A percentile compares a stretch with the other conserved stretches of the same genome.
These are phyloP conservation scores for Dendrobium officinale DNA, from an alignment of 106 monocot species.

Conservation along the genomic window DNA sequence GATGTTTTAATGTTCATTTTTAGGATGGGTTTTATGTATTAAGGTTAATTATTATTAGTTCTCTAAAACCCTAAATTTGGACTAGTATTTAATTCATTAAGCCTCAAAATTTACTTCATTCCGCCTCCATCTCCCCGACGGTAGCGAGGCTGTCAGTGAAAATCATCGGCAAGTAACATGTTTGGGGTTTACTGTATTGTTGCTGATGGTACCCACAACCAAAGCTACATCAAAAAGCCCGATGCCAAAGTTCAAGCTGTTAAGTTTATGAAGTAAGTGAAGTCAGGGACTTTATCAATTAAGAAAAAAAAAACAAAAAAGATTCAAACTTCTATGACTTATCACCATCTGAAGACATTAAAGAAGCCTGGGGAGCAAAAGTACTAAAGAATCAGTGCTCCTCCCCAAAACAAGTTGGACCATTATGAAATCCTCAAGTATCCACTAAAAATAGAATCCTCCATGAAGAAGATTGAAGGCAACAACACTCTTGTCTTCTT, in stretches of 20 bases:
- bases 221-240: conserved; percentile 27
- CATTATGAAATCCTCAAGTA: conserved; percentile 42
- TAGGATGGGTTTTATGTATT: too few species aligned
- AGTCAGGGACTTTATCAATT: conserved; percentile 16
- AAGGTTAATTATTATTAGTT: too few species aligned
- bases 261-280: conserved; percentile 36
- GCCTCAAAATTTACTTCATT: background rate
- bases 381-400: conserved; percentile 39
- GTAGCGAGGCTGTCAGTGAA: too few species aligned
- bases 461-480: conserved; percentile 51
- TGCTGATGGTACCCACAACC: background rate
- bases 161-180: background rate
- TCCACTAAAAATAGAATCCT: conserved; percentile 36
- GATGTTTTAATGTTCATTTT: too few species aligned
- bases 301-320: conserved; percentile 36
- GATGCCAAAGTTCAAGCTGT: conserved; percentile 39
- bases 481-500: conserved; percentile 56
- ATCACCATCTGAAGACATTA: conserved; percentile 41
- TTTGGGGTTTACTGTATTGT: background rate
- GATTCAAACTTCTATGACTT: conserved; percentile 40
- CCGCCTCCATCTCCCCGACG: too few species aligned
- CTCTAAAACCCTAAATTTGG: too few species aligned
- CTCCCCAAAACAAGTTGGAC: conserved; percentile 41
- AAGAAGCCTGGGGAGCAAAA: conserved; percentile 31
- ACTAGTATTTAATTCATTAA: too few species aligned